Evolutionary conservation across 768 basidiomycete species (phyloP).

Genomic region (button mushroom (Agaricus bisporus)): DNA sequence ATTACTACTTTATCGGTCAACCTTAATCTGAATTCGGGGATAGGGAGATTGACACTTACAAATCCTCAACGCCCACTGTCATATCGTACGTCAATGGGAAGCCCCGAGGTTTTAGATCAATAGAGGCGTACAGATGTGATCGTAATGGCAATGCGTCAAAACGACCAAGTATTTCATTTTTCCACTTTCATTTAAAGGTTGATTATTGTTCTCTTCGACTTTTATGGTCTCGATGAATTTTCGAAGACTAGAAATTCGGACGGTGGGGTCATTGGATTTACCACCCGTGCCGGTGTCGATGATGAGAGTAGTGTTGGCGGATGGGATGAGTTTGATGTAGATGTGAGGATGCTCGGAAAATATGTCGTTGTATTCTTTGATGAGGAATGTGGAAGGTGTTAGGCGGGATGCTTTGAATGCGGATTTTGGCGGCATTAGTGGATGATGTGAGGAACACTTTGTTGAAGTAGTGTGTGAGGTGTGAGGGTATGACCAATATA

Average conservation of each 20-base stretch:
- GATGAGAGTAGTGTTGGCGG: conserved; percentile 35
- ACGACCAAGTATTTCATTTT: conserved; percentile 40
- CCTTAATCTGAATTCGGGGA: neutral
- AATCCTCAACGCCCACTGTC: conserved; percentile 44
- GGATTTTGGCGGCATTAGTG: conserved; percentile 1
- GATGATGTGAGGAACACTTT: neutral
- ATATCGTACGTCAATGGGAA: neutral
- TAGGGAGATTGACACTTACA: conserved; percentile 21
- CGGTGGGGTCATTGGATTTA: conserved; percentile 30
- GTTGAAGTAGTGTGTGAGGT: neutral
- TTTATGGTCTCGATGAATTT: conserved; percentile 43
- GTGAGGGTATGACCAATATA: conserved; percentile 10
- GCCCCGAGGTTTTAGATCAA: neutral
- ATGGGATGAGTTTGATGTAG: conserved; percentile 39
- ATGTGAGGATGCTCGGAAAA: conserved; percentile 50
- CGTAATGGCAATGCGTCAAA: conserved; percentile 51
- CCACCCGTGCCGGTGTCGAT: conserved; percentile 56
- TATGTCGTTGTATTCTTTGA: conserved; percentile 45
- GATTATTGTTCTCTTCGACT: conserved; percentile 34
- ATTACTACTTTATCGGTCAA: conserved; percentile 16
- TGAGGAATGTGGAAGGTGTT: conserved; percentile 29
- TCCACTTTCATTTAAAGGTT: conserved; percentile 37
- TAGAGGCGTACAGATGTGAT: conserved; percentile 43
- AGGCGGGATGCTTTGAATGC: conserved; percentile 26
- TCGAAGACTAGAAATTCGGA: conserved; percentile 36